Evolutionary conservation across 1,139 yeast genomes (phyloP).

Genomic region (Saccharomycopsis crataegensis): DNA sequence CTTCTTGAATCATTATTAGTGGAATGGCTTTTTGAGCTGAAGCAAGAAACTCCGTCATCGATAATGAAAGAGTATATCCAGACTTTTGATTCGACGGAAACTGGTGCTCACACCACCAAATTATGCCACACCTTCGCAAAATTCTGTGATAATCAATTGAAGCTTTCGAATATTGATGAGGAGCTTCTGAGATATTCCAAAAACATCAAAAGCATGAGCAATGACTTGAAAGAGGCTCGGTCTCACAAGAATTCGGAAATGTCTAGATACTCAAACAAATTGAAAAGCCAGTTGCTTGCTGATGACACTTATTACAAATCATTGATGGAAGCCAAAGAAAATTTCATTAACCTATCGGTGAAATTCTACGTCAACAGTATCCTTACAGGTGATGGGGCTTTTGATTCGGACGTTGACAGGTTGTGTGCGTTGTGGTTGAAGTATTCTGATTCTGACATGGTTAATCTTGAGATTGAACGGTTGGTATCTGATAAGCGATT

Average conservation of each 20-base stretch:
- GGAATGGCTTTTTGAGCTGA: constrained; percentile 64
- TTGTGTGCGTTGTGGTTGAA: constrained; percentile 87
- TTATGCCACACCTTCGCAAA: constrained; percentile 56
- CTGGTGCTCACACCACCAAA: constrained; percentile 19
- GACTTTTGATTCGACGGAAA: constrained; percentile 15
- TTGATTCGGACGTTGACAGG: constrained; percentile 60
- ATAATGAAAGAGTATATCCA: constrained; percentile 52
- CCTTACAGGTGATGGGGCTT: constrained; percentile 37
- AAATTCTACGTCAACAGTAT: constrained; percentile 53
- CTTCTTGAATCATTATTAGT: constrained; percentile 47
- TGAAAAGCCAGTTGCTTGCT: constrained; percentile 39
- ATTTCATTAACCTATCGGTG: constrained; percentile 50
- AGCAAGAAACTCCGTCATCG: constrained; percentile 54
- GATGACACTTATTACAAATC: constrained; percentile 43
- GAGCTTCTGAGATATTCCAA: constrained; percentile 38
- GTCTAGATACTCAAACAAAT: constrained; percentile 41
- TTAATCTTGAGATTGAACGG: constrained; percentile 32
- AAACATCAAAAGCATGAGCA: constrained; percentile 33
- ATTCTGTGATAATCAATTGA: constrained; percentile 67
- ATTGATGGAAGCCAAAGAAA: constrained; percentile 32
- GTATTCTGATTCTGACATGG: constrained; percentile 36
- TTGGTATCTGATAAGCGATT: constrained; percentile 31
- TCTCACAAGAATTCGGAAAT: constrained; percentile 40
- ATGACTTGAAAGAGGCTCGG: constrained; percentile 36
- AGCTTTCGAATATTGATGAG: constrained; percentile 37